Base-by-base conservation (phyloP, 768 basidiomycete genomes). In the Amanita pseudoporphyria region DNA sequence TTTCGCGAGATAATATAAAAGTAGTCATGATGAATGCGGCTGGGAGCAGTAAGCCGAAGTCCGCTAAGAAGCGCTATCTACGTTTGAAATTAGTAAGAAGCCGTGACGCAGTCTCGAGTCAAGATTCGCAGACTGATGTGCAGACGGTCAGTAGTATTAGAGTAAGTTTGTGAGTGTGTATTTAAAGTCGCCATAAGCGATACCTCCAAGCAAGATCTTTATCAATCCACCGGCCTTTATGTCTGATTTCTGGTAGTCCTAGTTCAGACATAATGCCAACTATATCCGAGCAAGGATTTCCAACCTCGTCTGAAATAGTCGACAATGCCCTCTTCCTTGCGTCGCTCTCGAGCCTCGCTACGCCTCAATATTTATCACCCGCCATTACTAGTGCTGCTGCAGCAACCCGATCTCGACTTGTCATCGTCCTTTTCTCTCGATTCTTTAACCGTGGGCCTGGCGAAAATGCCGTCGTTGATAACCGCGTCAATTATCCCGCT, bases 371-470 rank as follows among this genome's bases (percentile, higher is more conserved):
- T 55, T 76, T 88, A 39, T 69, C 71, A 1, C 64, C 76, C 5
- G 68, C 73, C 50, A 79, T 87, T 52, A 59, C 70, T 12, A 60
- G 68, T 12, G 82, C 82, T 9, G 67, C 76, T 7, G 55, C 66
- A 5, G 66, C 64, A 38, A 74, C 82, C 1, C 63, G 66, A 5
- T 61, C 72, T 14, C 66, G 70, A 9, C 79, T 89, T 57, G 60
- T 77, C 47, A 75, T 89, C 59, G 62, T 87, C 54, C 73, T 89
- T 53, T 67, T 85, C 60, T 82, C 84, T 9, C 68, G 76, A 3
- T 65, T 76, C 52, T 85, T 87, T 62, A 73, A 77, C 52, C 55
- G 64, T 40, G 54, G 57, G 43, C 30, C 55, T 33, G 43, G 44
- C 10, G 22, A n/a, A 19, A 24, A 19, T 28, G 36, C 35, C 13